A percentile compares a stretch with the other conserved stretches of the same genome.
These are phyloP conservation scores for Striga asiatica DNA, from an alignment of 257 asterid species.

Conservation along the genomic window DNA sequence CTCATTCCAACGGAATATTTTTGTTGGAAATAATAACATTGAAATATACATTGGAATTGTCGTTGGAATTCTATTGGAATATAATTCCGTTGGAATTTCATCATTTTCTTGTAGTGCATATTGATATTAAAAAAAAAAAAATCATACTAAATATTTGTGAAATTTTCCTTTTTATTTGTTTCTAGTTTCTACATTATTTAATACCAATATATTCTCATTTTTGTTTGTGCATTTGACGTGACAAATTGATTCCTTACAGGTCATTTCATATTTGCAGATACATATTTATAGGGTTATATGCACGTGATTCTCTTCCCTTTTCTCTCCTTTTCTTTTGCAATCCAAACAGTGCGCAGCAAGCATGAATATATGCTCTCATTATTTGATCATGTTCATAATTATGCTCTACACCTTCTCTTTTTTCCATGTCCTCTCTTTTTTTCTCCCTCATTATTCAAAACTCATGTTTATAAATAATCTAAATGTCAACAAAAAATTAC, in stretches of 20 bases:
- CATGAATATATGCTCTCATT: constrained; percentile 38
- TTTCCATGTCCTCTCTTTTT: neutral
- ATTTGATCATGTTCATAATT: constrained; percentile 11
- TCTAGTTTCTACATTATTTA: neutral
- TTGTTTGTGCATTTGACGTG: constrained; percentile 18
- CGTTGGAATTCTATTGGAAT: no score
- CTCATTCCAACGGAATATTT: no score
- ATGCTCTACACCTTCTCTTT: neutral
- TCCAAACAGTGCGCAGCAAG: constrained; percentile 31
- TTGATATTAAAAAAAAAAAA: neutral
- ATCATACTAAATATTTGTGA: neutral
- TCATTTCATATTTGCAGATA: constrained; percentile 27
- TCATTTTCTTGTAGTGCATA: neutral
- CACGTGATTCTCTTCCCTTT: constrained; percentile 37
- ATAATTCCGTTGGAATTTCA: no score
- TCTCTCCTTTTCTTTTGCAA: constrained; percentile 20
- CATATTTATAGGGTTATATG: constrained; percentile 17
- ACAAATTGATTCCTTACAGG: constrained; percentile 31
- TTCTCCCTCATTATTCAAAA: no score
- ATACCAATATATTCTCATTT: no score
- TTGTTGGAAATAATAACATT: no score
- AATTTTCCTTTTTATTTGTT: neutral
- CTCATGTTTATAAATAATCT: no score
- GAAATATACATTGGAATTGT: no score
- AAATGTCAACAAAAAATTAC: no score